These are phyloP conservation scores for Asclepias syriaca DNA, from an alignment of 257 asterid species.

Conservation along the genomic window DNA sequence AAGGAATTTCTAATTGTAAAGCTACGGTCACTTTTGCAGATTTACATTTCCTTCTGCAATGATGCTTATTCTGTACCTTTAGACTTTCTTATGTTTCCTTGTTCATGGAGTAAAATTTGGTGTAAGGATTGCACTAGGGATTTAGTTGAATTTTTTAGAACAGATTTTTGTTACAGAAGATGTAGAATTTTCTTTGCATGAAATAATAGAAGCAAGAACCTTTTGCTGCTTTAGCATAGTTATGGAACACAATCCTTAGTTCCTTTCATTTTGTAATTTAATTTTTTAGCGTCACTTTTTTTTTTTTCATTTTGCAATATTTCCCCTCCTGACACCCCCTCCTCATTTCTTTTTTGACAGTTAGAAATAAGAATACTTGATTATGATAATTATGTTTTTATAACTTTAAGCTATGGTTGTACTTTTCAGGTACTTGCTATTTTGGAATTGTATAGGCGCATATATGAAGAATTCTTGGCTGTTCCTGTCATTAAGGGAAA, in stretches of 20 bases:
- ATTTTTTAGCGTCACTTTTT: neutral
- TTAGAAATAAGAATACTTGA: neutral
- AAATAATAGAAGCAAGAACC: neutral
- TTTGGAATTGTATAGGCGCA: conserved; percentile 79
- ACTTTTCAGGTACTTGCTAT: conserved; percentile 63
- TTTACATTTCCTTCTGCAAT: neutral
- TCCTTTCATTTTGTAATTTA: neutral
- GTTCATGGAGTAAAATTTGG: neutral
- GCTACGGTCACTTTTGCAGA: neutral
- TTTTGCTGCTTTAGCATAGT: neutral
- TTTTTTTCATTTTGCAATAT: neutral
- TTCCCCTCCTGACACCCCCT: neutral
- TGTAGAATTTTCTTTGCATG: neutral
- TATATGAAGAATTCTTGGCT: conserved; percentile 87
- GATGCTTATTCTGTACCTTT: neutral
- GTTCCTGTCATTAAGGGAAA: conserved; percentile 84
- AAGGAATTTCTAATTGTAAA: neutral
- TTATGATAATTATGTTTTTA: neutral
- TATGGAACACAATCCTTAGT: neutral
- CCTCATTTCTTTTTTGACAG: neutral
- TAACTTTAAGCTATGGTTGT: neutral
- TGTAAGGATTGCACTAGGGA: neutral
- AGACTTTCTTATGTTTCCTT: neutral
- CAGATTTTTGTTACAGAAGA: neutral
- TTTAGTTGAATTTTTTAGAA: neutral